Evolutionary conservation across 1,284 basidiomycete genomes (phyloP), one percentile per base, ranked within the genome.

Genomic region (Naganishia cerealis): DNA sequence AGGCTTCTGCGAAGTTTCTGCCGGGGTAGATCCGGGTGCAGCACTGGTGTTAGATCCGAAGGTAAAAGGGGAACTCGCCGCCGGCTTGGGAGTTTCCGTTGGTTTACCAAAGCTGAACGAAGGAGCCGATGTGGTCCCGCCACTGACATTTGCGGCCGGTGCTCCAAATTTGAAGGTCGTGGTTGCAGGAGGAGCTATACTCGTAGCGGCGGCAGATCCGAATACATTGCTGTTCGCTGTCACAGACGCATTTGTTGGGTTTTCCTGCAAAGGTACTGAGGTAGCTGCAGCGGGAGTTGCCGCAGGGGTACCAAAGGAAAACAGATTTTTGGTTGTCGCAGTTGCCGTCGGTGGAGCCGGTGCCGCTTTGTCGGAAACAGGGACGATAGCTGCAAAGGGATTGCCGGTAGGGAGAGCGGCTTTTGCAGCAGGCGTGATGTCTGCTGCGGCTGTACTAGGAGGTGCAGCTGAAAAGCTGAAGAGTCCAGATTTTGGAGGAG

Each of bases 401-500:
- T 63, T 63, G 12, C 61, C 61, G n/a, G 38, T 40, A 6, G 61
- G 61, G n/a, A 63, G 53, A 38, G 61, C 53, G 5, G 61, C 52
- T 18, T 50, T 26, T 3, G 40, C 61, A 2, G 39, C 38, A n/a
- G 61, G 61, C 13, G 43, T 15, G 16, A 54, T 43, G 24, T 40
- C 50, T 9, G 50, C 3, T 26, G 40, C 61, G 15, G 50, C 48
- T 50, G 46, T 24, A 42, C 16, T 38, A 13, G 63, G 26, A 36
- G 55, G 43, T 7, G 65, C 18, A 26, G 56, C 18, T 21, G 66
- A 53, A 33, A 67, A 67, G 66, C 29, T 55, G 50, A 61, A 54
- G 24, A 59, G 43, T 16, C 46, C 56, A 36, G 65, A 2, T 42
- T 57, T 57, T 10, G 66, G 63, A 52, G 55, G 63, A 15, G 54